phyloP scores from a whole-genome alignment of 2,329 filamentous ascomycete genomes.

The Tympanopsis confertula region DNA sequence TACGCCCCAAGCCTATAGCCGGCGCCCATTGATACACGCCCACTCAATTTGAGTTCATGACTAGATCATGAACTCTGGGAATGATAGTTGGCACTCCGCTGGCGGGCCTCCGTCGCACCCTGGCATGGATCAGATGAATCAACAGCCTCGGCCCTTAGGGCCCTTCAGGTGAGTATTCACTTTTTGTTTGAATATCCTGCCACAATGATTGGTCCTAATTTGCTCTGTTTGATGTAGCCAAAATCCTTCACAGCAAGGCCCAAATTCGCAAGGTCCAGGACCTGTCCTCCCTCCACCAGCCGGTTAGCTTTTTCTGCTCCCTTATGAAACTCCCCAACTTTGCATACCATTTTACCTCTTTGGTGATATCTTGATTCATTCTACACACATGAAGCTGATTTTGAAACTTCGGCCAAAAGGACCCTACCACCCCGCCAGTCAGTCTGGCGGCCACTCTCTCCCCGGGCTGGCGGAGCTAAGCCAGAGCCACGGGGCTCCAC shows the following conservation, averaged over 20 bases:
- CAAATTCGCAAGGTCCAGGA: background rate
- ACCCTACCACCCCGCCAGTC: background rate
- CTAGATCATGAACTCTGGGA: constrained; percentile 1
- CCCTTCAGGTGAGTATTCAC: background rate
- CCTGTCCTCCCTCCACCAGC: background rate
- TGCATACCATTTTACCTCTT: too few relatives aligned
- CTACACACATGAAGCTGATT: too few relatives aligned
- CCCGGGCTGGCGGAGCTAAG: constrained; percentile 1
- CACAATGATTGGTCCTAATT: background rate
- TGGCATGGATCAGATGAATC: constrained; percentile 1
- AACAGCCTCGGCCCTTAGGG: constrained; percentile 1
- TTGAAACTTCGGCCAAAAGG: too few relatives aligned
- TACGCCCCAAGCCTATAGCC: too few relatives aligned
- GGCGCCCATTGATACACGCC: too few relatives aligned
- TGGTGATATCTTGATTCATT: too few relatives aligned
- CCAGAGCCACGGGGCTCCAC: background rate
- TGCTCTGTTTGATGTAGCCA: background rate
- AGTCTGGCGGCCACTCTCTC: background rate
- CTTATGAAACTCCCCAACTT: too few relatives aligned
- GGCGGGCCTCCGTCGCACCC: background rate
- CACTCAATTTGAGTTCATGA: background rate
- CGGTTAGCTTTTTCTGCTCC: background rate
- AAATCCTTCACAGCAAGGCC: constrained; percentile 1
- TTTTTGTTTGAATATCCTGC: background rate
- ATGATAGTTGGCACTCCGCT: background rate